phyloP scores from a whole-genome alignment of 176 grass and related monocot genomes.

The Neostapfia colusana region DNA sequence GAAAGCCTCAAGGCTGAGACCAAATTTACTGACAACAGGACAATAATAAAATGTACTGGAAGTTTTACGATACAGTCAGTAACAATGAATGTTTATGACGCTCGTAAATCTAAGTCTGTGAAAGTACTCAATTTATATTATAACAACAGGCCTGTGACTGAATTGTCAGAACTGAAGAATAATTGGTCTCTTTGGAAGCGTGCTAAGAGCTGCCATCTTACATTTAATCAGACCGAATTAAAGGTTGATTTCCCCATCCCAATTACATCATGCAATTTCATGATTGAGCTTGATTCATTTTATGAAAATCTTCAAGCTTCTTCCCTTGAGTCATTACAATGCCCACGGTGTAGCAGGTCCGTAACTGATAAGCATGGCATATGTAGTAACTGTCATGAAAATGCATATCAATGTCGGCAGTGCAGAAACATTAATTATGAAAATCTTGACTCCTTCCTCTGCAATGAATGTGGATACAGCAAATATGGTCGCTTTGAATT shows the following conservation, averaged over 20 bases:
- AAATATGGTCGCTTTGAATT: constrained; percentile 99
- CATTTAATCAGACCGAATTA: constrained; percentile 84
- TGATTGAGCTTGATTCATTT: constrained; percentile 98
- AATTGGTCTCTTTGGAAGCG: constrained; percentile 99
- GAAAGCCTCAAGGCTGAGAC: constrained; percentile 97
- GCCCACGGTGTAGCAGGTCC: constrained; percentile 89
- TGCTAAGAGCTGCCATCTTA: constrained; percentile 94
- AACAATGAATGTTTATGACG: constrained; percentile 98
- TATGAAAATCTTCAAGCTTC: constrained; percentile 99
- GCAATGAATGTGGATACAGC: constrained; percentile 99
- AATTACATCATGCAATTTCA: constrained; percentile 96
- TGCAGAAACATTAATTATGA: constrained; percentile 98
- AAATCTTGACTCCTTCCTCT: constrained; percentile 97
- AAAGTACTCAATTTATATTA: constrained; percentile 97
- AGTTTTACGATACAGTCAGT: constrained; percentile 95
- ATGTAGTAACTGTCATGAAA: constrained; percentile 97
- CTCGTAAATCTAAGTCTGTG: constrained; percentile 92
- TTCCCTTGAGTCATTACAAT: constrained; percentile 97
- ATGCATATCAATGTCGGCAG: constrained; percentile 96
- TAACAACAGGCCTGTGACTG: constrained; percentile 81
- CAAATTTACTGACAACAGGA: constrained; percentile 96
- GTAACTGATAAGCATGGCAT: constrained; percentile 98
- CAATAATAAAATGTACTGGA: constrained; percentile 97
- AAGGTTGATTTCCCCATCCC: constrained; percentile 97
- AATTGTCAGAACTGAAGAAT: constrained; percentile 94